Percentiles rank a stretch among this genome's conserved stretches.
phyloP scores from a whole-genome alignment of 148 eudicot genomes.

The Silene uniflora region DNA sequence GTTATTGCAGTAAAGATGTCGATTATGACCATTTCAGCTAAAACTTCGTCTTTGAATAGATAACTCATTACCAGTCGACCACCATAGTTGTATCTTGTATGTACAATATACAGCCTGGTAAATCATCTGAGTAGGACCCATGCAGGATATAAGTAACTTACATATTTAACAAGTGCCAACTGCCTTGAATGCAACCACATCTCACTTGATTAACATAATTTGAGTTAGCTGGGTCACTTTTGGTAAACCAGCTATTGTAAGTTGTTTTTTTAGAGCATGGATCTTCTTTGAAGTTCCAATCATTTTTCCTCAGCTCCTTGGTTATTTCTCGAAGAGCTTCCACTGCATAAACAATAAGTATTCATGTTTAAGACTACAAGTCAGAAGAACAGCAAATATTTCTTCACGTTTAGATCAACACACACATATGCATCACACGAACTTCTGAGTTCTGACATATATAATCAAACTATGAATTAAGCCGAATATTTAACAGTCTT shows the following conservation, averaged over 20 bases:
- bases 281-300: conserved; percentile 38
- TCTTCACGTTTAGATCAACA: background rate
- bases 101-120: background rate
- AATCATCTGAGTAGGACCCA: background rate
- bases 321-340: conserved; percentile 34
- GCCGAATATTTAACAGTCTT: too few relatives aligned
- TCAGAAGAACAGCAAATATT: background rate
- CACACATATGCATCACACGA: background rate
- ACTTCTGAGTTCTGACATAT: background rate
- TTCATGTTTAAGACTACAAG: background rate
- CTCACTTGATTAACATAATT: conserved; percentile 29
- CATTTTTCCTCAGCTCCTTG: conserved; percentile 30
- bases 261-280: conserved; percentile 27
- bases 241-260: conserved; percentile 29
- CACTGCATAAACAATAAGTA: conserved; percentile 25
- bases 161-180: conserved; percentile 30
- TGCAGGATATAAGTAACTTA: conserved; percentile 17
- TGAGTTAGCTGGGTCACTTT: conserved; percentile 4
- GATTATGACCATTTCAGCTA: background rate
- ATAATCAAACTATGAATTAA: background rate
- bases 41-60: background rate
- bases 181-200: conserved; percentile 27
- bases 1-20: background rate
- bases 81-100: background rate
- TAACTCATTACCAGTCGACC: background rate